Evolutionary conservation across 106 monocot species (phyloP).

Genomic region (Dendrobium nobile): DNA sequence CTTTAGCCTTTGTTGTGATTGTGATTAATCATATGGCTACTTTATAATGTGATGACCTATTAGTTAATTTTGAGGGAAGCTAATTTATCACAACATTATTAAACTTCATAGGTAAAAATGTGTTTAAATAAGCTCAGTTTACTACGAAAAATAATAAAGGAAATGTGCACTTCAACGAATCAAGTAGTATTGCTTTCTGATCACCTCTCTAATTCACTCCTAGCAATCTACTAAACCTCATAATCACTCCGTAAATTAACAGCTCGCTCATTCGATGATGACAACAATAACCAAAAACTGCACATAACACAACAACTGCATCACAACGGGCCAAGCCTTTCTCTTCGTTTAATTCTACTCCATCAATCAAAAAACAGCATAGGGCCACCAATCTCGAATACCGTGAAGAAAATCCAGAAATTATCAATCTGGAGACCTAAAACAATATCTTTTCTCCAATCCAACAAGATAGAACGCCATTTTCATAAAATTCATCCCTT

Average conservation of each 20-base stretch:
- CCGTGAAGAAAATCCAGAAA: not conserved
- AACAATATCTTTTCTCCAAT: not conserved
- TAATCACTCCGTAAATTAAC: not conserved
- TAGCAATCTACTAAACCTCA: not conserved
- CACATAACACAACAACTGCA: not conserved
- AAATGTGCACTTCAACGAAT: not conserved
- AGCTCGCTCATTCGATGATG: not conserved
- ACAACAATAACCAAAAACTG: not conserved
- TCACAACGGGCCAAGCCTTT: not conserved
- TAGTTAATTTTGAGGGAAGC: no score
- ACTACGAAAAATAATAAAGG: not conserved
- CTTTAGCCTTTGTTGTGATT: no score
- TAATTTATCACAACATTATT: no score
- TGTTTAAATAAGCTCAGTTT: not conserved
- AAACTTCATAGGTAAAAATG: not conserved
- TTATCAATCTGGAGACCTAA: not conserved
- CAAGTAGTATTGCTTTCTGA: not conserved
- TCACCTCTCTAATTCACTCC: not conserved
- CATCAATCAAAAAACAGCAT: not conserved
- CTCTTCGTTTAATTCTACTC: not conserved
- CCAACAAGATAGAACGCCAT: not conserved
- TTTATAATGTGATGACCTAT: no score
- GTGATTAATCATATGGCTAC: no score
- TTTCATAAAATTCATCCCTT: not conserved
- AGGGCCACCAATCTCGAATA: no score